Conservation (phyloP, 108 stramenopile species). For the Aurantiochytrium sp. region DNA sequence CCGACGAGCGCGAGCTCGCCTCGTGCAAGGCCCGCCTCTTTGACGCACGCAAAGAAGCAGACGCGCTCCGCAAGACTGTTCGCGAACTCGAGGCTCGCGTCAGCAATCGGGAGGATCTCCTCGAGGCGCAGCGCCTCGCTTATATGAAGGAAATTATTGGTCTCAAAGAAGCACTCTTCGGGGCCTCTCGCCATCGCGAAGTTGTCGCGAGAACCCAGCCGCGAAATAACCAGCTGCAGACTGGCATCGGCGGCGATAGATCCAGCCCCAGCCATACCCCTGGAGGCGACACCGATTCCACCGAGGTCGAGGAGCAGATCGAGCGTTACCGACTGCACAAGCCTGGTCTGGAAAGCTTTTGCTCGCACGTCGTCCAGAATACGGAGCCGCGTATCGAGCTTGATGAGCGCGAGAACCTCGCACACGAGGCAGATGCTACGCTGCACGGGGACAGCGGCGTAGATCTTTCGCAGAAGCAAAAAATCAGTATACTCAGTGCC, state of each 20-base stretch:
- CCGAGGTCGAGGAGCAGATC: not conserved
- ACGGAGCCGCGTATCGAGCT: too few species aligned
- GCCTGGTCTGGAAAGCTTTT: constrained; percentile 7
- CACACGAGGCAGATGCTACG: not conserved
- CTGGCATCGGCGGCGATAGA: too few species aligned
- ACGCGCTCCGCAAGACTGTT: not conserved
- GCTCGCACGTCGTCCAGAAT: too few species aligned
- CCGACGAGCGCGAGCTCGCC: not conserved
- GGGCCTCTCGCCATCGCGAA: not conserved
- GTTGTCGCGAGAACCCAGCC: not conserved
- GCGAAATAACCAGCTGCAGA: too few species aligned
- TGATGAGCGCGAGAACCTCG: not conserved
- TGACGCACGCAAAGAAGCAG: not conserved
- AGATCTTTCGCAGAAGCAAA: not conserved
- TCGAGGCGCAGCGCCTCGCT: not conserved
- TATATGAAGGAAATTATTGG: constrained; percentile 6
- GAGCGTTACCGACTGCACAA: not conserved
- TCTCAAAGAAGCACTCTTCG: constrained; percentile 5
- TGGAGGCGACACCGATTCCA: too few species aligned
- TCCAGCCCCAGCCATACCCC: too few species aligned
- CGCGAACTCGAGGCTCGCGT: not conserved
- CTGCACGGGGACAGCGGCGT: not conserved
- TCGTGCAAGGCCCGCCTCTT: not conserved
- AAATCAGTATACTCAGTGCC: not conserved
- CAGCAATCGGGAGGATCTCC: not conserved